Evolutionary conservation across 164 flowering plant genomes (phyloP).

Genomic region (Berberis thunbergii): DNA sequence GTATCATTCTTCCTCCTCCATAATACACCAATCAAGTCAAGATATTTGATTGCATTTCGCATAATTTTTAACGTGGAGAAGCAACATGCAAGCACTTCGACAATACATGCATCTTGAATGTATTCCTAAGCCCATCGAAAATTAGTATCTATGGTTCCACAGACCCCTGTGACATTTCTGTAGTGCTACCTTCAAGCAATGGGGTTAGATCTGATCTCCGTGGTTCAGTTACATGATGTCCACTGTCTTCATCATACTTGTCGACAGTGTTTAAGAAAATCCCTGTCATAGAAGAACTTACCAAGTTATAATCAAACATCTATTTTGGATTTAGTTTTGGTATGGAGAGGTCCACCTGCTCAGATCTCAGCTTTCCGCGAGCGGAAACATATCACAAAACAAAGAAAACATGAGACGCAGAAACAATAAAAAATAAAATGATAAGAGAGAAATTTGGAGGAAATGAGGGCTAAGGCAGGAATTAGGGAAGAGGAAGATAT

Average conservation of each 20-base stretch:
- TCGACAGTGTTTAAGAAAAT: slow-evolving; percentile 57
- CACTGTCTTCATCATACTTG: slow-evolving; percentile 47
- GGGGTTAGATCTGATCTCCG: slow-evolving; percentile 35
- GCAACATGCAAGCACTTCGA: too few species aligned
- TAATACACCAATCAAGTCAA: too few species aligned
- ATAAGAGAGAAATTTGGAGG: neutral
- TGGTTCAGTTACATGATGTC: slow-evolving; percentile 9
- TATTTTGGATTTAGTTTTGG: neutral
- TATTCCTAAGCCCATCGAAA: too few species aligned
- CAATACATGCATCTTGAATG: too few species aligned
- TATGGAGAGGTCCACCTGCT: neutral
- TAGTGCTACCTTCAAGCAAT: slow-evolving; percentile 32
- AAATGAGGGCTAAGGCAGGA: too few species aligned
- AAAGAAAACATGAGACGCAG: neutral
- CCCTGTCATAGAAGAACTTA: slow-evolving; percentile 30
- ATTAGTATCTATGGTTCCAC: neutral
- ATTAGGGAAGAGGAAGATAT: too few species aligned
- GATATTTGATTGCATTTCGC: too few species aligned
- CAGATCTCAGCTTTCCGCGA: neutral
- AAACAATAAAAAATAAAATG: neutral
- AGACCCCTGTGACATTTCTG: slow-evolving; percentile 6
- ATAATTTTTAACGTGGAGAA: too few species aligned
- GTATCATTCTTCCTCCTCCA: too few species aligned
- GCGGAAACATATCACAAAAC: neutral
- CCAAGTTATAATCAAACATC: neutral